A percentile compares a stretch with the other conserved stretches of the same genome.
Evolutionary conservation across 306 rosid species (phyloP).

Genomic region (Rosa lucieae): DNA sequence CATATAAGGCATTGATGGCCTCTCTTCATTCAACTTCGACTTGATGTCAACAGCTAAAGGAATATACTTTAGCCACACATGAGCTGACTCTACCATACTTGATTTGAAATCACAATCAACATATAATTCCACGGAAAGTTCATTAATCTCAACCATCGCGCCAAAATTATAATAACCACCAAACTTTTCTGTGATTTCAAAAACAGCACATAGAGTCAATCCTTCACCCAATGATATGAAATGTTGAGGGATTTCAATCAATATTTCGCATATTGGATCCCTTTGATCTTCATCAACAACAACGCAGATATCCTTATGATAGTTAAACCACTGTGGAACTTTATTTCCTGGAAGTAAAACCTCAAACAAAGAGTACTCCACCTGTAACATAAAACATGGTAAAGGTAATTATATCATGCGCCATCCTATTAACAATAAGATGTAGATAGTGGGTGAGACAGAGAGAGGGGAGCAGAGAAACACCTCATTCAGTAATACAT

Average conservation of each 20-base stretch:
- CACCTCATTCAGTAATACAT: neutral
- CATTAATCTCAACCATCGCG: neutral
- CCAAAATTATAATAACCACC: neutral
- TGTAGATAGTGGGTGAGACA: neutral
- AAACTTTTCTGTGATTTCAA: neutral
- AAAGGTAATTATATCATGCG: neutral
- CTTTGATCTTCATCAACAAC: neutral
- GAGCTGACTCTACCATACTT: neutral
- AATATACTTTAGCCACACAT: neutral
- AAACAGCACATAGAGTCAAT: neutral
- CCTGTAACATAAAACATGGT: neutral
- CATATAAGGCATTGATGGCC: neutral
- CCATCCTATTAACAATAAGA: neutral
- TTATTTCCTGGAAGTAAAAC: neutral
- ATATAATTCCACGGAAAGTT: too few species aligned
- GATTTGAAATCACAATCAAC: too few species aligned
- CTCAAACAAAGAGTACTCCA: neutral
- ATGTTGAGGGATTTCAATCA: neutral
- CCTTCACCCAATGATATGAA: neutral
- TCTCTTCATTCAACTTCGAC: neutral
- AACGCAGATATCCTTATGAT: neutral
- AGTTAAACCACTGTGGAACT: neutral
- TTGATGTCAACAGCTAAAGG: neutral
- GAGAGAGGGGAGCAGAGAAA: neutral
- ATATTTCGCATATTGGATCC: neutral